Evolutionary conservation across 169 alveolate genomes (phyloP).

Genomic region (Besnoitia besnoiti): DNA sequence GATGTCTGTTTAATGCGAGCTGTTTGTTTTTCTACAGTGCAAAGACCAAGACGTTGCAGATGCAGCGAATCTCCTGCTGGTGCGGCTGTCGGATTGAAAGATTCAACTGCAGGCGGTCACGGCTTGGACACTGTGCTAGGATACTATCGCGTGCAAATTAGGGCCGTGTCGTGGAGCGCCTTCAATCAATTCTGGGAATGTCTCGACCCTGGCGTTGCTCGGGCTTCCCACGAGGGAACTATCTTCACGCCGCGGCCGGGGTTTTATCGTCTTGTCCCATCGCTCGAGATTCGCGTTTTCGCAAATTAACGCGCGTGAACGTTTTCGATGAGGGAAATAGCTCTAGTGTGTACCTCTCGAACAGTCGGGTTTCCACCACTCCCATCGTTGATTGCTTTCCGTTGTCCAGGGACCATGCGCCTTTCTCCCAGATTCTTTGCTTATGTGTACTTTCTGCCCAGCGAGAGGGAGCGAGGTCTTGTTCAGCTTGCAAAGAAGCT

Average conservation of each 20-base stretch:
- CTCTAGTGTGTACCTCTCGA: not conserved
- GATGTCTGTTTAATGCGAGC: too few relatives aligned
- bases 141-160: too few relatives aligned
- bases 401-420: not conserved
- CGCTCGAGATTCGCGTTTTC: not conserved
- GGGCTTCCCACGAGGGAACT: too few relatives aligned
- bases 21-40: constrained; percentile 65
- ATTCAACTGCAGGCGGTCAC: not conserved
- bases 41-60: constrained; percentile 82
- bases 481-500: not conserved
- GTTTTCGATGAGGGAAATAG: not conserved
- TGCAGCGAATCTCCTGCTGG: constrained; percentile 80
- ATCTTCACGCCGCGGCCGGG: too few relatives aligned
- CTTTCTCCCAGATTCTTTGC: not conserved
- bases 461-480: not conserved
- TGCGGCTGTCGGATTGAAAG: constrained; percentile 78
- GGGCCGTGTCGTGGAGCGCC: too few relatives aligned
- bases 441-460: not conserved
- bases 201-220: too few relatives aligned
- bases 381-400: not conserved
- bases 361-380: too few relatives aligned
- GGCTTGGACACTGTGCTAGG: too few relatives aligned
- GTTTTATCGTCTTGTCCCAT: not conserved
- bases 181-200: too few relatives aligned
- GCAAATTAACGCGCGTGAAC: not conserved